These are phyloP conservation scores for Saksenaea vasiformis DNA, from an alignment of 371 early-diverging fungal genomes.

Conservation along the genomic window DNA sequence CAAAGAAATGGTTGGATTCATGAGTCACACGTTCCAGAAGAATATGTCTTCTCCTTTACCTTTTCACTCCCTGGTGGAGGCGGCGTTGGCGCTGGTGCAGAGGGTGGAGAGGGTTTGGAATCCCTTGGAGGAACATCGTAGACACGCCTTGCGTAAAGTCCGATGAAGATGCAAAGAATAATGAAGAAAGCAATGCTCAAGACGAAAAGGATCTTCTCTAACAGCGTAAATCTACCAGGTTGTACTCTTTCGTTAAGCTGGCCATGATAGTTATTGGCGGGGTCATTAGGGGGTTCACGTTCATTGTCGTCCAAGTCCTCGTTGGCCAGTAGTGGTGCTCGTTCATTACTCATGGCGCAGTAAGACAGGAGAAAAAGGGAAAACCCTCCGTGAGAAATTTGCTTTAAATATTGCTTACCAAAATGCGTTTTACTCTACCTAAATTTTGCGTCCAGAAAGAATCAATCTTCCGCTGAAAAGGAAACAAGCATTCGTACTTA, in stretches of 20 bases:
- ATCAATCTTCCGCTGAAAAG: too few relatives aligned
- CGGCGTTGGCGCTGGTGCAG: neutral
- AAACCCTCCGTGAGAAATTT: too few relatives aligned
- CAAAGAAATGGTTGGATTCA: slow-evolving; percentile 1
- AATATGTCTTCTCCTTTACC: neutral
- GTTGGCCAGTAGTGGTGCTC: slow-evolving; percentile 27
- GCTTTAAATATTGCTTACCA: too few relatives aligned
- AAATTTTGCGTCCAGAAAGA: too few relatives aligned
- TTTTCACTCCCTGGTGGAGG: neutral
- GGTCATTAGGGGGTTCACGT: neutral
- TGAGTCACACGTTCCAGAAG: neutral
- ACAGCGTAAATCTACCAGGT: slow-evolving; percentile 32
- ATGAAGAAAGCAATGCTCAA: slow-evolving; percentile 35
- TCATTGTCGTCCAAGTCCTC: slow-evolving; percentile 9
- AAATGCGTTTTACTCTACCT: too few relatives aligned
- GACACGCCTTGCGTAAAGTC: slow-evolving; percentile 38
- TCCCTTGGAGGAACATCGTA: slow-evolving; percentile 25
- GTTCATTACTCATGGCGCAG: slow-evolving; percentile 29
- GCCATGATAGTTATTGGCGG: neutral
- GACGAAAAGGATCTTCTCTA: slow-evolving; percentile 39
- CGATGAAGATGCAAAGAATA: slow-evolving; percentile 35
- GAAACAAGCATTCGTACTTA: too few relatives aligned
- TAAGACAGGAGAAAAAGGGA: slow-evolving; percentile 3
- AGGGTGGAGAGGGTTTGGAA: slow-evolving; percentile 7
- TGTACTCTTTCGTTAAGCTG: slow-evolving; percentile 4